phyloP scores from a whole-genome alignment of 2,329 filamentous ascomycete genomes.

The Colletotrichum cereale region DNA sequence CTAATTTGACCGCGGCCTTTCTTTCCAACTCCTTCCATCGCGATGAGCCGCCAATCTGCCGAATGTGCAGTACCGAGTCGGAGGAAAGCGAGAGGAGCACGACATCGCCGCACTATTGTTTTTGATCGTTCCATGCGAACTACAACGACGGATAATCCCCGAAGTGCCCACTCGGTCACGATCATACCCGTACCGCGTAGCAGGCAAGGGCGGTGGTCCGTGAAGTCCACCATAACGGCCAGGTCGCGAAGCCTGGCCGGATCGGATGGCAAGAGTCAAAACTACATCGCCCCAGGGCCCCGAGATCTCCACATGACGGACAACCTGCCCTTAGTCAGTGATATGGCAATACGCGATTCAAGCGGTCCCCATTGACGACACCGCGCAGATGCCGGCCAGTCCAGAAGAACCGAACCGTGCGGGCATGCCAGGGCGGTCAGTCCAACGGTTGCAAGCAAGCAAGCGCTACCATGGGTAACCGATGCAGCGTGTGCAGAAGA shows the following conservation, averaged over 20 bases:
- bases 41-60: constrained; percentile 15
- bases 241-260: constrained; percentile 17
- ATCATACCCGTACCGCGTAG: constrained; percentile 21
- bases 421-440: background rate
- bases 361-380: constrained; percentile 28
- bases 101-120: constrained; percentile 16
- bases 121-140: constrained; percentile 11
- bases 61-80: background rate
- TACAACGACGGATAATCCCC: constrained; percentile 21
- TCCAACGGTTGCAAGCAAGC: background rate
- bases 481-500: constrained; percentile 14
- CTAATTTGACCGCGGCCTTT: constrained; percentile 19
- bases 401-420: constrained; percentile 3
- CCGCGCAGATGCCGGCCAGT: constrained; percentile 19
- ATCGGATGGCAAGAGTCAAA: constrained; percentile 36
- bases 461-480: constrained; percentile 1
- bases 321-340: constrained; percentile 30
- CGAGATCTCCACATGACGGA: constrained; percentile 28
- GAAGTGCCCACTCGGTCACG: constrained; percentile 15
- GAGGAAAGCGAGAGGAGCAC: background rate
- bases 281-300: constrained; percentile 16
- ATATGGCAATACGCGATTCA: constrained; percentile 29
- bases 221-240: constrained; percentile 22
- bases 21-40: background rate
- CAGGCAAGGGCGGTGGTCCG: constrained; percentile 27